These are phyloP conservation scores for Fereydounia khargensis DNA, from an alignment of 1,284 basidiomycete genomes.

Conservation along the genomic window DNA sequence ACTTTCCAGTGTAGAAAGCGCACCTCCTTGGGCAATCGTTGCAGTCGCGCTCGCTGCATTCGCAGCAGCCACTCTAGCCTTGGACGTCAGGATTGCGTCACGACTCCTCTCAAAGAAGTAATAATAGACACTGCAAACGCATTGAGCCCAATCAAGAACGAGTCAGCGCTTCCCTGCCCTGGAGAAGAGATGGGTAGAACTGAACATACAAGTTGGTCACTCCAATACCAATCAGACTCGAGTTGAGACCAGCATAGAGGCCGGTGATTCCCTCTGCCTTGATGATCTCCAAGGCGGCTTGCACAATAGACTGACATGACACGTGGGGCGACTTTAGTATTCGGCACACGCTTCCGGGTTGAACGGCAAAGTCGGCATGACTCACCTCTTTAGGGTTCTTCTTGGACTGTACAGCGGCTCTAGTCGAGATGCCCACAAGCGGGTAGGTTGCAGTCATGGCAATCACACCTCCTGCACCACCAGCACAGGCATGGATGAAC, in stretches of 20 bases:
- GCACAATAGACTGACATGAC: conserved; percentile 35
- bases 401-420: conserved; percentile 85
- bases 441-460: conserved; percentile 61
- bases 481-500: conserved; percentile 81
- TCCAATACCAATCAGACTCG: conserved; percentile 84
- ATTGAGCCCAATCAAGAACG: not conserved
- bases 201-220: conserved; percentile 74
- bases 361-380: too few relatives aligned
- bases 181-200: not conserved
- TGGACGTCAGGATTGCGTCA: conserved; percentile 53
- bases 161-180: not conserved
- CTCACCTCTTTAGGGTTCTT: conserved; percentile 68
- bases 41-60: conserved; percentile 57
- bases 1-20: conserved; percentile 78
- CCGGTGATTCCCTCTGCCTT: conserved; percentile 80
- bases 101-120: conserved; percentile 58
- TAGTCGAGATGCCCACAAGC: conserved; percentile 84
- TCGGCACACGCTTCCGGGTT: too few relatives aligned
- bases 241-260: conserved; percentile 82
- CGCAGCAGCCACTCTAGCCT: conserved; percentile 58
- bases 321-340: too few relatives aligned
- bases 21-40: conserved; percentile 47
- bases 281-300: conserved; percentile 70
- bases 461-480: conserved; percentile 83
- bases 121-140: conserved; percentile 55